phyloP scores from a whole-genome alignment of 1,139 yeast species.

The Hyphopichia khmerensis region DNA sequence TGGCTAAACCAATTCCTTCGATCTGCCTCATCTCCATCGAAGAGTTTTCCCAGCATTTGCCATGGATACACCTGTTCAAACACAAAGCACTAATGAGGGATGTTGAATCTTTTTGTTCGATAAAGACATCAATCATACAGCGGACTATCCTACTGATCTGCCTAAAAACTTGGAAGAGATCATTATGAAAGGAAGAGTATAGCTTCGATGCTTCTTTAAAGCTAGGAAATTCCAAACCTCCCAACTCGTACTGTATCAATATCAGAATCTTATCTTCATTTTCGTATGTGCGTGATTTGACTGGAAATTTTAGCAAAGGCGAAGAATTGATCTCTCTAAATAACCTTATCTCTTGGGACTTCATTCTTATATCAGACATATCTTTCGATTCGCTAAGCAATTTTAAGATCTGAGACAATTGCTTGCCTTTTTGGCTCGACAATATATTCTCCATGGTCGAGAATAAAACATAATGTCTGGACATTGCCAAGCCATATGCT shows the following conservation, averaged over 20 bases:
- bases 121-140: constrained; percentile 43
- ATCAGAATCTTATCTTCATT: constrained; percentile 32
- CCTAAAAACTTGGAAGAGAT: constrained; percentile 37
- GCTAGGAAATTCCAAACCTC: constrained; percentile 44
- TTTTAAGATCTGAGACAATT: constrained; percentile 21
- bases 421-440: constrained; percentile 8
- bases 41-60: constrained; percentile 49
- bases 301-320: constrained; percentile 31
- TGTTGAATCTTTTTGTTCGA: constrained; percentile 34
- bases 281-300: constrained; percentile 18
- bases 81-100: constrained; percentile 35
- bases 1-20: constrained; percentile 40
- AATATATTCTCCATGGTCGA: constrained; percentile 39
- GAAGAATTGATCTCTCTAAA: constrained; percentile 39
- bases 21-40: constrained; percentile 43
- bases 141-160: constrained; percentile 38
- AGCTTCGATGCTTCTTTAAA: constrained; percentile 36
- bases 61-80: constrained; percentile 35
- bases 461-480: constrained; percentile 42
- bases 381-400: constrained; percentile 35
- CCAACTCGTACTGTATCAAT: constrained; percentile 45
- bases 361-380: constrained; percentile 35
- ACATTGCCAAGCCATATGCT: constrained; percentile 44
- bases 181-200: constrained; percentile 38
- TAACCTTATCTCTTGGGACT: constrained; percentile 42